These are phyloP conservation scores for Monosporascus ibericus DNA, from an alignment of 2,329 filamentous ascomycete genomes.

Conservation along the genomic window DNA sequence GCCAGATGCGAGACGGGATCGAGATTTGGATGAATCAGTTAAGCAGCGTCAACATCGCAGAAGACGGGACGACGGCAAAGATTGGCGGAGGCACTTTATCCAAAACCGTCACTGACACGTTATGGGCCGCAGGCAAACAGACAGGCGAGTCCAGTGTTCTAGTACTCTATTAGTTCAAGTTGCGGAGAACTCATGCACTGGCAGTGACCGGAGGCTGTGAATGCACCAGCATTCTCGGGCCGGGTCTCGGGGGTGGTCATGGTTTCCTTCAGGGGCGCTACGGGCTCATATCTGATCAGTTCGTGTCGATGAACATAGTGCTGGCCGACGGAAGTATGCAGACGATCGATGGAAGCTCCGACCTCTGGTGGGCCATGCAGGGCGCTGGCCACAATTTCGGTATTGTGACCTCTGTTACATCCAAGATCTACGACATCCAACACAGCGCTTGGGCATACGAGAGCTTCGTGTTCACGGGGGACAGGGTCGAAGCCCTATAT, in stretches of 20 bases:
- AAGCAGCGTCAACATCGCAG: slow-evolving; percentile 26
- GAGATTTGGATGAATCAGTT: slow-evolving; percentile 32
- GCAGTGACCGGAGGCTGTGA: slow-evolving; percentile 38
- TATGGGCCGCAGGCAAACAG: slow-evolving; percentile 37
- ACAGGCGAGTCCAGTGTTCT: slow-evolving; percentile 20
- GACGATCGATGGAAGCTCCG: slow-evolving; percentile 34
- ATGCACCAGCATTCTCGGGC: slow-evolving; percentile 39
- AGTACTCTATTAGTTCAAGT: neutral
- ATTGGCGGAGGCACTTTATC: slow-evolving; percentile 33
- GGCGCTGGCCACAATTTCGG: slow-evolving; percentile 57
- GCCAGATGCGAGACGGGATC: slow-evolving; percentile 32
- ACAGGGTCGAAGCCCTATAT: slow-evolving; percentile 44
- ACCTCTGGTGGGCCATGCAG: slow-evolving; percentile 53
- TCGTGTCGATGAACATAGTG: slow-evolving; percentile 45
- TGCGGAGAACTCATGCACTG: neutral
- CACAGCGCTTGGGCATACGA: slow-evolving; percentile 35
- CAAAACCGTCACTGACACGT: slow-evolving; percentile 29
- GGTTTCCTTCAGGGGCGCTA: slow-evolving; percentile 48
- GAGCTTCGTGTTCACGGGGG: slow-evolving; percentile 38
- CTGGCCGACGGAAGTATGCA: slow-evolving; percentile 39
- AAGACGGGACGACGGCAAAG: slow-evolving; percentile 28
- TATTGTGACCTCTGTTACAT: slow-evolving; percentile 44
- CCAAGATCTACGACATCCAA: slow-evolving; percentile 41
- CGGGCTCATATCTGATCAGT: slow-evolving; percentile 48
- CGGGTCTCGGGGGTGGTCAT: slow-evolving; percentile 51